Percentiles rank a stretch among this genome's conserved stretches.
These are phyloP conservation scores for Neonectria ditissima DNA, from an alignment of 2,329 filamentous ascomycete genomes.

Conservation along the genomic window DNA sequence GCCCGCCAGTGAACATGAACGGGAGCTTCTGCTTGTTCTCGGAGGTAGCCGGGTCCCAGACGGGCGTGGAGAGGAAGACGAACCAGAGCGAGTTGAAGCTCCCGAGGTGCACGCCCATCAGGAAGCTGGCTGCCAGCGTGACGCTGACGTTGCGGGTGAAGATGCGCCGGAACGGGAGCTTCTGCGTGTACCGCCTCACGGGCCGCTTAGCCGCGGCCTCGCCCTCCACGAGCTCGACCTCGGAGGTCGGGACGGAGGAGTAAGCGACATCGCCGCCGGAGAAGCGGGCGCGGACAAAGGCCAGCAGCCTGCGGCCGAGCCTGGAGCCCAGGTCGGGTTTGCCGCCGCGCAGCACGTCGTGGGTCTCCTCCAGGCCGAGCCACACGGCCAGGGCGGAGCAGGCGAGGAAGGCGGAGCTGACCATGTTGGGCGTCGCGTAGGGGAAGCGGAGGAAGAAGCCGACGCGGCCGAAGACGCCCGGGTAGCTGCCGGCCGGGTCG, in stretches of 20 bases:
- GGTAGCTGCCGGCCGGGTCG: constrained; percentile 72
- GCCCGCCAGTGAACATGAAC: constrained; percentile 77
- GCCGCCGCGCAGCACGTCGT: constrained; percentile 56
- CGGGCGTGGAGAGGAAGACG: constrained; percentile 80
- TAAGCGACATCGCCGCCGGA: constrained; percentile 34
- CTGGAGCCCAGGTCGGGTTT: constrained; percentile 57
- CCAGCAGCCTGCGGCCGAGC: constrained; percentile 52
- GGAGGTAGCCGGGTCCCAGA: constrained; percentile 59
- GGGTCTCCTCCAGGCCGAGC: constrained; percentile 66
- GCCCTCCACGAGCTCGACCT: constrained; percentile 37
- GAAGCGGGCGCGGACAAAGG: constrained; percentile 44
- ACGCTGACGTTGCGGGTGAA: constrained; percentile 66
- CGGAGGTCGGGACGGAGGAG: constrained; percentile 36
- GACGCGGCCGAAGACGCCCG: constrained; percentile 59
- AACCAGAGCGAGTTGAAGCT: constrained; percentile 83
- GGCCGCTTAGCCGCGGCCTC: constrained; percentile 18
- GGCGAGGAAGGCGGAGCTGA: constrained; percentile 62
- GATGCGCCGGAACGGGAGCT: constrained; percentile 65
- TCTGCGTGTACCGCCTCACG: constrained; percentile 56
- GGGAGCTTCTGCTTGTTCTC: constrained; percentile 55
- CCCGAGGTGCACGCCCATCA: constrained; percentile 79
- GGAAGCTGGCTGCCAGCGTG: constrained; percentile 73
- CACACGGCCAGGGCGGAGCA: constrained; percentile 58
- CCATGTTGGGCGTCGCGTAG: constrained; percentile 66
- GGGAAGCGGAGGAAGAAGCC: constrained; percentile 62